Evolutionary conservation across 139 green algal genomes (phyloP).

Genomic region (Desmodesmus armatus): DNA sequence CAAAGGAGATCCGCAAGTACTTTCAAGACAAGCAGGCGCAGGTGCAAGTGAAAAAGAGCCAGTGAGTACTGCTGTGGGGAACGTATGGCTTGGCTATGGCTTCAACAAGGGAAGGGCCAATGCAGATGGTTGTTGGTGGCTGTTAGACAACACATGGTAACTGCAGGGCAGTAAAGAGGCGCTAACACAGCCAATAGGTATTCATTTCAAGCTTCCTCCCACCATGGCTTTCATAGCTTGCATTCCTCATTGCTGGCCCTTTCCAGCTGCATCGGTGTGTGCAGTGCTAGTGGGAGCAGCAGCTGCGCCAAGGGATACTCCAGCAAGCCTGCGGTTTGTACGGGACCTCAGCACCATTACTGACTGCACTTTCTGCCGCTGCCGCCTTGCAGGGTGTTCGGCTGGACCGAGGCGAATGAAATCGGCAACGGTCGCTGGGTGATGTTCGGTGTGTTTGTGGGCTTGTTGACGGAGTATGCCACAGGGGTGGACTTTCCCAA

Average conservation of each 20-base stretch:
- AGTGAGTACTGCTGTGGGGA: no score
- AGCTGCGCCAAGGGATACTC: not conserved
- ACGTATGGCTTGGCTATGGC: no score
- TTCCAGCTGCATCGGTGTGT: not conserved
- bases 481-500: slow-evolving; percentile 93
- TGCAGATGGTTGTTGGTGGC: no score
- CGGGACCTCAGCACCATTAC: no score
- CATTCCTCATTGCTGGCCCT: not conserved
- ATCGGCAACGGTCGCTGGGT: slow-evolving; percentile 97
- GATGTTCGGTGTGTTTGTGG: slow-evolving; percentile 96
- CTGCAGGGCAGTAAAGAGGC: no score
- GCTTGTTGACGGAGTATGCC: slow-evolving; percentile 96
- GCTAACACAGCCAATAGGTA: not conserved
- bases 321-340: not conserved
- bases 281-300: not conserved
- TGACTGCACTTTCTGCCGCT: not conserved
- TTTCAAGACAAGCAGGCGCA: slow-evolving; percentile 73
- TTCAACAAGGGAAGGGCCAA: no score
- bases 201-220: no score
- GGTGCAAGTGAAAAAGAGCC: slow-evolving; percentile 46
- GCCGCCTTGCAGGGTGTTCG: slow-evolving; percentile 78
- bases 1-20: slow-evolving; percentile 94
- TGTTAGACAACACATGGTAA: no score
- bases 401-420: slow-evolving; percentile 93
- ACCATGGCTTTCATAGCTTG: not conserved